Evolutionary conservation across 208 protist species (phyloP).

Genomic region (Leishmania tropica): DNA sequence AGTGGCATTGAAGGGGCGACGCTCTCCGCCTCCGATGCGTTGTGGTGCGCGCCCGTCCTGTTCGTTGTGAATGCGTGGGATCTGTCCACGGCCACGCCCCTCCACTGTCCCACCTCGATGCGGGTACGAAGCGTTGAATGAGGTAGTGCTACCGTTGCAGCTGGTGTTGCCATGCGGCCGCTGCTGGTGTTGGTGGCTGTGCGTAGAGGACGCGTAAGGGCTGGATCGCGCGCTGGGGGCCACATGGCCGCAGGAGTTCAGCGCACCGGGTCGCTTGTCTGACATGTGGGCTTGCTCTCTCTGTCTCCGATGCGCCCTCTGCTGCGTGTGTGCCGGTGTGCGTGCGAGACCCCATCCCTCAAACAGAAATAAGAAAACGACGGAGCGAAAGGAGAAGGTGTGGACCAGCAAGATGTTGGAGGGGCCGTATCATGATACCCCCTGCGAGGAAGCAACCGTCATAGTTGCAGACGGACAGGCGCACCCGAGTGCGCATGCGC

Average conservation of each 20-base stretch:
- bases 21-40: not conserved
- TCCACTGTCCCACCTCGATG: not conserved
- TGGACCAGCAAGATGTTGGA: no score
- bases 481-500: not conserved
- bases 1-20: not conserved
- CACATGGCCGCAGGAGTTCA: not conserved
- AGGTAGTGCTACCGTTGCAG: not conserved
- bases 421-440: no score
- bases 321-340: not conserved
- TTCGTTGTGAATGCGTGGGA: not conserved
- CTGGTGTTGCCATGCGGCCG: slow-evolving; percentile 4
- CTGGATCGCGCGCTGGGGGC: not conserved
- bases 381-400: not conserved
- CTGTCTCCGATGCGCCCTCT: not conserved
- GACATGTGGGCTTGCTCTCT: not conserved
- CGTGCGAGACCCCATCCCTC: not conserved
- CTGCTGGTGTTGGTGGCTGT: not conserved
- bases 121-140: not conserved
- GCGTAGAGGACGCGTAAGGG: not conserved
- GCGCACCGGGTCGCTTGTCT: not conserved
- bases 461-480: no score
- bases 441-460: no score
- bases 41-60: not conserved
- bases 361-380: not conserved
- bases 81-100: not conserved